These are phyloP conservation scores for Fusarium anthophilum DNA, from an alignment of 2,329 filamentous ascomycete species.

Conservation along the genomic window DNA sequence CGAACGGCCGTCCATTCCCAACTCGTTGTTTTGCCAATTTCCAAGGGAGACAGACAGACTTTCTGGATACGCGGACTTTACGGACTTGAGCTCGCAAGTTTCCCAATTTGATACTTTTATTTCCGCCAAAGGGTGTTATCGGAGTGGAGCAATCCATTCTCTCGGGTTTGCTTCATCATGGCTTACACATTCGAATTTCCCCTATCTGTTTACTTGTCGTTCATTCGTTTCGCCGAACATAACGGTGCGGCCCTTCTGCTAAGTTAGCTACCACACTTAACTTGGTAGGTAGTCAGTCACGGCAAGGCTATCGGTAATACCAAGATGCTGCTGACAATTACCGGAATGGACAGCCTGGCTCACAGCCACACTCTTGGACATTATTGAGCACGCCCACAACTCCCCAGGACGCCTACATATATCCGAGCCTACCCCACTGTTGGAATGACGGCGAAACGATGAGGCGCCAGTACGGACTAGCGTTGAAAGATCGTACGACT, in stretches of 20 bases:
- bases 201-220: constrained; percentile 4
- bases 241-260: neutral
- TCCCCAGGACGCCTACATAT: constrained; percentile 14
- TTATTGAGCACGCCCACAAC: neutral
- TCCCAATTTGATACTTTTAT: constrained; percentile 8
- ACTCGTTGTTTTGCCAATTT: constrained; percentile 11
- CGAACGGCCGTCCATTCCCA: neutral
- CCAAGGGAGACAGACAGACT: neutral
- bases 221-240: constrained; percentile 10
- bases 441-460: constrained; percentile 38
- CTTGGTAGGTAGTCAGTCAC: neutral
- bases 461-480: constrained; percentile 37
- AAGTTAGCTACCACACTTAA: neutral
- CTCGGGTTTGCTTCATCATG: constrained; percentile 18
- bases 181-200: constrained; percentile 14
- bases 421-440: constrained; percentile 24
- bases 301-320: constrained; percentile 23
- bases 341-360: neutral
- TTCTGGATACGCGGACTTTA: neutral
- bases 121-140: constrained; percentile 16
- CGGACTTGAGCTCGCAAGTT: constrained; percentile 3
- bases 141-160: constrained; percentile 24
- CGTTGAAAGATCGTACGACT: constrained; percentile 43
- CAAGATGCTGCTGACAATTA: constrained; percentile 4
- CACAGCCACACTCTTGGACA: constrained; percentile 6